Conservation (phyloP, 495 filamentous ascomycete genomes). For the Penicillium subrubescens region DNA sequence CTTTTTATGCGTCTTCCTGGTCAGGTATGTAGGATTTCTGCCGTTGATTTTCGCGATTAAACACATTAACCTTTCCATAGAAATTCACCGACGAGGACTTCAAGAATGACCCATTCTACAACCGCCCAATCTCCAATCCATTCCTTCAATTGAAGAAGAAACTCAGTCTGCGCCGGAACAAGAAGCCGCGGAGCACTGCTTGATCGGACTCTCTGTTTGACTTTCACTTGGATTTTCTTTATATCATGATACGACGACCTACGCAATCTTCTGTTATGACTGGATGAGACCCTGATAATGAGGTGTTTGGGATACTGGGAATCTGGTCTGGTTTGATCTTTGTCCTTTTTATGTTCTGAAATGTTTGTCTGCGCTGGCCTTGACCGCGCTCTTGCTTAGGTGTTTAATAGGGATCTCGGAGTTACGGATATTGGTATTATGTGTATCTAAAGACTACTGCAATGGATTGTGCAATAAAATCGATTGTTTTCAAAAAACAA, state of each 20-base stretch:
- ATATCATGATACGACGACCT: slow-evolving; percentile 10
- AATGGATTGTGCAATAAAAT: not conserved
- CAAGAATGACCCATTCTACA: slow-evolving; percentile 51
- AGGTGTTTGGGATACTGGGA: slow-evolving; percentile 8
- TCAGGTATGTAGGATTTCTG: slow-evolving; percentile 34
- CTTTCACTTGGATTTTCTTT: not conserved
- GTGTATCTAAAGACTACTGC: slow-evolving; percentile 1
- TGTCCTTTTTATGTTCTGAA: not conserved
- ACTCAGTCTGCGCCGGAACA: slow-evolving; percentile 38
- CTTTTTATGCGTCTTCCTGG: slow-evolving; percentile 42
- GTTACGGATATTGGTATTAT: not conserved
- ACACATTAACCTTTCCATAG: too few species aligned
- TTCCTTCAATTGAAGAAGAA: slow-evolving; percentile 36
- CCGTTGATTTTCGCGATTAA: too few species aligned
- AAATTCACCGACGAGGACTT: slow-evolving; percentile 53
- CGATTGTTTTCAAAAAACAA: not conserved
- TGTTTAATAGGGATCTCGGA: slow-evolving; percentile 10
- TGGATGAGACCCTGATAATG: slow-evolving; percentile 12
- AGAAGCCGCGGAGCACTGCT: slow-evolving; percentile 31
- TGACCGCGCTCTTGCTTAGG: slow-evolving; percentile 1
- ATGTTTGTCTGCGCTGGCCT: slow-evolving; percentile 2
- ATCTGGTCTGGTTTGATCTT: slow-evolving; percentile 6
- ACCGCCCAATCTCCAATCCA: slow-evolving; percentile 34
- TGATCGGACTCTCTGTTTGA: slow-evolving; percentile 9
- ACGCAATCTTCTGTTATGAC: not conserved